Conservation (phyloP, 495 filamentous ascomycete species). For the Aspergillus coremiiformis region DNA sequence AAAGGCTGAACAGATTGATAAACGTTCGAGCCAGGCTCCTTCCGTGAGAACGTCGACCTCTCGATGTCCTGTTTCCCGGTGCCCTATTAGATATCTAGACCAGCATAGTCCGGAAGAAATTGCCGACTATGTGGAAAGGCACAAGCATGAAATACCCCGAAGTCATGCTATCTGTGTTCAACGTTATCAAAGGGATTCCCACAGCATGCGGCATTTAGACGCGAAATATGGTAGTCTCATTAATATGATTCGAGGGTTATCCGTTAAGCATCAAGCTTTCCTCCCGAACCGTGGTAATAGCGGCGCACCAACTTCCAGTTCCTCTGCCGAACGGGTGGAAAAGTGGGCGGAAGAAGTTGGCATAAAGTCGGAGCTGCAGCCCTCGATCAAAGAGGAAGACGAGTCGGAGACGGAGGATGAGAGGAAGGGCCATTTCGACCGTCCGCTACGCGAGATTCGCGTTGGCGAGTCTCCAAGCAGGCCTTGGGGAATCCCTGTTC, state of each 20-base stretch:
- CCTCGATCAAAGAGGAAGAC: constrained; percentile 31
- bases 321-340: constrained; percentile 58
- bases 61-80: constrained; percentile 76
- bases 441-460: constrained; percentile 71
- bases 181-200: constrained; percentile 74
- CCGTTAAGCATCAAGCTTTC: constrained; percentile 74
- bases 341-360: constrained; percentile 73
- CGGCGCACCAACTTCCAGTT: constrained; percentile 17
- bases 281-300: constrained; percentile 56
- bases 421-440: constrained; percentile 60
- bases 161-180: constrained; percentile 87
- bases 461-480: constrained; percentile 84
- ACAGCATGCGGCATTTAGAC: constrained; percentile 75
- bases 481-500: constrained; percentile 84
- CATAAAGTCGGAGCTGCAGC: constrained; percentile 22
- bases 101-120: constrained; percentile 88
- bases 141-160: constrained; percentile 86
- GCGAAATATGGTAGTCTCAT: constrained; percentile 85
- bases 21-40: constrained; percentile 28
- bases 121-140: constrained; percentile 78
- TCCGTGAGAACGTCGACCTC: constrained; percentile 43
- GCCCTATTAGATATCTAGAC: constrained; percentile 83
- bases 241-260: constrained; percentile 83
- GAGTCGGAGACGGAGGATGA: constrained; percentile 28
- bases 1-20: constrained; percentile 36